Evolutionary conservation across 2,329 filamentous ascomycete genomes (phyloP), one percentile per base, ranked within the genome.

Genomic region (Aschersonia sp.): DNA sequence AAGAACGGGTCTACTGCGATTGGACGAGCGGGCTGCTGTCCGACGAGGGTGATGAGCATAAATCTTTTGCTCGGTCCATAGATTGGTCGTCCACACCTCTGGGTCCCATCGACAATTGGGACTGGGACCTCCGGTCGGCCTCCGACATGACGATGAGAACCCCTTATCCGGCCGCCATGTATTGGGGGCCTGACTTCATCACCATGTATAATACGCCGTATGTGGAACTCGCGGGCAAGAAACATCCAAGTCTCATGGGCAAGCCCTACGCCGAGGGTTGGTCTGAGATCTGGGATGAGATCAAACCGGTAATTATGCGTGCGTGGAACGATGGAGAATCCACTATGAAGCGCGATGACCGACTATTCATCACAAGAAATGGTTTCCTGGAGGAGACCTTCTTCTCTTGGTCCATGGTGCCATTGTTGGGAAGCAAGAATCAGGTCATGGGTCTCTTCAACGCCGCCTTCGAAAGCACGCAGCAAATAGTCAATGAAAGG

Each of bases 281-380:
- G 80, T 65, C 69, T 0, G 85, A 89, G 58, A 83, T 89, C 5
- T 89, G 84, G 84, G 69, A 78, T 29, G 76, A 80, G 3, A 72
- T 89, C 12, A 73, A 79, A 52, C 78, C 78, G 2, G 73, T 84
- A 0, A 84, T 91, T 52, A 67, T 73, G 28, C 78, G 70, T 51
- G 85, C 85, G 1, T 77, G 74, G 60, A 63, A 74, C 42, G 82
- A 79, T 3, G 86, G 85, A 0, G 80, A 87, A 63, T 82, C 85
- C 0, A 86, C 81, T 0, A 85, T 89, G 82, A 89, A 88, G 60
- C 80, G 88, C 53, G 85, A 89, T 55, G 84, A 89, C 52, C 79
- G 78, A 48, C 68, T 89, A 1, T 87, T 89, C 56, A 73, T 91
- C 31, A 69, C 73, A 44, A 76, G 85, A 9, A 76, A 77, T 51